Base-by-base conservation (phyloP, 2,329 filamentous ascomycete species). In the Plenodomus tracheiphilus region DNA sequence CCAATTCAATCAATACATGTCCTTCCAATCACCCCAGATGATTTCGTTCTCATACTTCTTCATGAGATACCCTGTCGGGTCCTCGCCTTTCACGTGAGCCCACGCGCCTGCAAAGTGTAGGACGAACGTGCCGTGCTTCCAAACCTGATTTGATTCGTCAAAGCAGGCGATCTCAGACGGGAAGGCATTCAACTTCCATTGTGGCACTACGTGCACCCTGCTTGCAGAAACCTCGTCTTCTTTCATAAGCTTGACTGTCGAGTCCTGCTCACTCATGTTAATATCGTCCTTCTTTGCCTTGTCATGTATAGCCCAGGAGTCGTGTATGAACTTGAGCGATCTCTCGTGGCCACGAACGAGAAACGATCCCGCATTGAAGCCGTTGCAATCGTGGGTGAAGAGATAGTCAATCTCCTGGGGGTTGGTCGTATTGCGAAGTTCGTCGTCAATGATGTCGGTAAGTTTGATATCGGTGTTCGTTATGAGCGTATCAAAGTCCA, bases 91-190 rank as follows among this genome's bases (percentile, higher is more conserved):
- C 13, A 74, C 60, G 47, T 74, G 70, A 18, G 71, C 73, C 69
- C 72, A 74, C 7, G 73, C 73, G 8, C 73, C 73, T 1, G 73
- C 71, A 48, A 75, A 75, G 58, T 75, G 73, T n/a, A 75, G 32
- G 25, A 73, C 49, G 38, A 75, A 74, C 3, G 54, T 63, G 17
- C 72, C 72, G 9, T 53, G 61, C 45, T 68, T 51, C 70, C 71
- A 75, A 2, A 38, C 54, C 39, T 61, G 52, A 6, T 53, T 34
- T 9, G 49, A 40, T 4, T 70, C 58, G 41, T 74, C 73, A 41
- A 60, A 73, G 55, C 73, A 76, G 2, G 54, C 53, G 32, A 76
- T 71, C 45, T 76, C 73, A 20, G 65, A 39, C 2, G 74, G 72
- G 46, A 74, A 75, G 0, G 72, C 70, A 43, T 76, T 75, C 16